Evolutionary conservation across 305 asterid species (phyloP).

Genomic region (Petunia hybrid): DNA sequence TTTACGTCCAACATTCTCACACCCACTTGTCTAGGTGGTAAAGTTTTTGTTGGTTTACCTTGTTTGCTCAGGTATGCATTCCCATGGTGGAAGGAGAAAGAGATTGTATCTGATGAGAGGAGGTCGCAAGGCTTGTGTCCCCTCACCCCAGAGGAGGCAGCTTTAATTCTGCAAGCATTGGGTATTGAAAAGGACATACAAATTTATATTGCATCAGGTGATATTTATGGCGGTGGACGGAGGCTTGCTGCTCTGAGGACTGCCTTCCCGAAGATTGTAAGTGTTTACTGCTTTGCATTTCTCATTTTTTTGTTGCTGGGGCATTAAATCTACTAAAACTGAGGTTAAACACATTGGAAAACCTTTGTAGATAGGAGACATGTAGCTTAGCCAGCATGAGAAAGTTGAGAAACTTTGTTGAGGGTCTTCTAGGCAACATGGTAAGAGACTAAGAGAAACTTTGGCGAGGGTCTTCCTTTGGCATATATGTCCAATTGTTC

Average conservation of each 20-base stretch:
- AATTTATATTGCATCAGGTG: conserved; percentile 96
- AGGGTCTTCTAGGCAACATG: neutral
- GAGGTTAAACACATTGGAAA: neutral
- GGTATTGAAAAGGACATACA: conserved; percentile 70
- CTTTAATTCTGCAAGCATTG: conserved; percentile 81
- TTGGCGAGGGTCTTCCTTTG: neutral
- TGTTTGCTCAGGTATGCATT: conserved; percentile 74
- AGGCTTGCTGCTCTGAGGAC: conserved; percentile 79
- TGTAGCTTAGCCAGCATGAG: neutral
- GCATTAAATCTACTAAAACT: neutral
- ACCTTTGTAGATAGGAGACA: neutral
- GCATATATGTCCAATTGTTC: neutral
- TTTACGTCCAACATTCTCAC: neutral
- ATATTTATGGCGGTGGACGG: conserved; percentile 81
- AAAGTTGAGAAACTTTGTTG: neutral
- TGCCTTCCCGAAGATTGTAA: conserved; percentile 87
- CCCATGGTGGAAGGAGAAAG: conserved; percentile 99
- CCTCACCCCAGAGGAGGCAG: conserved; percentile 94
- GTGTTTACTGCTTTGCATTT: conserved; percentile 39
- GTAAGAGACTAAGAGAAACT: neutral
- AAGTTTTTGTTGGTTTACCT: conserved; percentile 24
- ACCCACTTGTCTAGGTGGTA: neutral
- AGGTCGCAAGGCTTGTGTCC: conserved; percentile 90
- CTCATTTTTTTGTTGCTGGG: neutral
- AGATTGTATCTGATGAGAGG: conserved; percentile 81